These are phyloP conservation scores for Glebionis coronaria DNA, from an alignment of 129 eudicot species.

Conservation along the genomic window DNA sequence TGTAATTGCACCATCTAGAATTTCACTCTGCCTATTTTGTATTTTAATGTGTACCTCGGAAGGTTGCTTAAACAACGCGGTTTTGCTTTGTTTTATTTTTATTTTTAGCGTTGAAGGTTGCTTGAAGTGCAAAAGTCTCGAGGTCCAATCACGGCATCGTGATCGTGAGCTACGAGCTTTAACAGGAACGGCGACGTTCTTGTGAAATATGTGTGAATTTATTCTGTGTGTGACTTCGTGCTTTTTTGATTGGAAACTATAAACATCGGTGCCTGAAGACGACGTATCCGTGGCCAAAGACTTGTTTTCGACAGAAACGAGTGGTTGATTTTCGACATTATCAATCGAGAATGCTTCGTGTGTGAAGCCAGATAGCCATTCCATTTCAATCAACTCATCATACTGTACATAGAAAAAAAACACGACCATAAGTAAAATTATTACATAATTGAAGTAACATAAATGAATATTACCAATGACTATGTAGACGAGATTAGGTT, in stretches of 20 bases:
- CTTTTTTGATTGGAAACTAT: neutral
- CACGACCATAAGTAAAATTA: neutral
- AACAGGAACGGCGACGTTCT: constrained; percentile 23
- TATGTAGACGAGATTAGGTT: too few relatives aligned
- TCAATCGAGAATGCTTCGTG: constrained; percentile 84
- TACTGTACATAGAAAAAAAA: too few relatives aligned
- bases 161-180: constrained; percentile 84
- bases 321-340: constrained; percentile 50
- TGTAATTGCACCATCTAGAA: neutral
- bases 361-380: constrained; percentile 89
- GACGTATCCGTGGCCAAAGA: constrained; percentile 34
- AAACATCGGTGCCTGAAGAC: constrained; percentile 11
- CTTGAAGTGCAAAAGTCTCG: constrained; percentile 59
- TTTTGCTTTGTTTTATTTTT: neutral
- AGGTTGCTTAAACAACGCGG: too few relatives aligned
- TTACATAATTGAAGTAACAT: neutral
- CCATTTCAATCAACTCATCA: constrained; percentile 84
- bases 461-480: too few relatives aligned
- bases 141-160: constrained; percentile 88
- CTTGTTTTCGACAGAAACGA: constrained; percentile 32
- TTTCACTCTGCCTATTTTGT: constrained; percentile 5
- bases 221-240: neutral
- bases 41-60: neutral
- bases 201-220: constrained; percentile 25
- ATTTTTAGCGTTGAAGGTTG: neutral